Base-by-base conservation (phyloP, 2,329 filamentous ascomycete species). In the Talaromyces funiculosus region DNA sequence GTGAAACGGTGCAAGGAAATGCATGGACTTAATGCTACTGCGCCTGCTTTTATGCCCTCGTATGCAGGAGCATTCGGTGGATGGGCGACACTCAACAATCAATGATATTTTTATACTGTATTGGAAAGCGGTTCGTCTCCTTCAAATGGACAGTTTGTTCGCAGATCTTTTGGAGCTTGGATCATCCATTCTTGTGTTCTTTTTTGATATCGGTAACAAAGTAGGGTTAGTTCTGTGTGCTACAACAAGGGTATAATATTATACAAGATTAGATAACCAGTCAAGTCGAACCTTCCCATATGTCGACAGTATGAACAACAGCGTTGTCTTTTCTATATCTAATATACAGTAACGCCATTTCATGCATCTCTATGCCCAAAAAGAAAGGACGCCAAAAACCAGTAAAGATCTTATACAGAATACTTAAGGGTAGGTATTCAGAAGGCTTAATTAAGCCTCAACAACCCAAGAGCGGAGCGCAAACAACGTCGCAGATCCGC, bases 401-500 rank as follows among this genome's bases (percentile, higher is more conserved):
- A 14, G 18, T 18, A 18, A 18, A 31, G 4, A 31, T 49, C 18
- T 1, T 33, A 31, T 18, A 49, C 45, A 49, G 18, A n/a, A n/a
- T n/a, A n/a, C n/a, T n/a, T 6, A 31, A 31, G n/a, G 26, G 16
- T 6, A 18, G 31, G 12, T 12, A 33, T 33, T 12, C 31, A 33
- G 31, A 33, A n/a, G n/a, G 8, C 31, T 33, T 31, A 4, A 4
- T 51, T 16, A 31, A 14, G n/a, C 37, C 9, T 60, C 57, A 45
- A 37, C 38, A 18, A 45, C 42, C 57, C 57, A 60, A 18, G 57
- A 37, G 20, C 57, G 57, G 6, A 60, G 57, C 4, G 57, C 37
- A 60, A 53, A 60, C 31, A 54, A 43, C 16, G 57, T 60, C 4
- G 57, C 57, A 12, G 57, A 60, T 4, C 57, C 57, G 9, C 57